phyloP scores from a whole-genome alignment of 2,329 filamentous ascomycete species.

The Diaporthe capsici region DNA sequence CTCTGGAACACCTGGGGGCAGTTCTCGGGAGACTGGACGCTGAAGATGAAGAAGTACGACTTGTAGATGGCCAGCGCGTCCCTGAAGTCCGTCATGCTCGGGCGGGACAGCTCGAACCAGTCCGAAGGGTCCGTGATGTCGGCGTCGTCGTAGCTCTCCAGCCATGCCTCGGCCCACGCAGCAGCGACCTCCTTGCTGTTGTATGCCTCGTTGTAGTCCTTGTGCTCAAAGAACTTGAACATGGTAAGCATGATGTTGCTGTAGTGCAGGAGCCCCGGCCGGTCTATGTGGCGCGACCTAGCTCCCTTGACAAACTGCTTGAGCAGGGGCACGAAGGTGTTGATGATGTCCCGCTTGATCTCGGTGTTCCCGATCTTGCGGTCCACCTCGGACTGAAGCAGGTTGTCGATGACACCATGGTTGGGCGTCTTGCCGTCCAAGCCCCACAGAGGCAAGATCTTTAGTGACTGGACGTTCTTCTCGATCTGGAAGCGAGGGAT shows the following conservation, averaged over 20 bases:
- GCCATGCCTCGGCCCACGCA: conserved; percentile 65
- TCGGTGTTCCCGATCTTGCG: conserved; percentile 58
- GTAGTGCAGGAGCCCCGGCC: conserved; percentile 59
- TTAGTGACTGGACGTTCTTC: conserved; percentile 67
- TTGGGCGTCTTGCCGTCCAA: conserved; percentile 66
- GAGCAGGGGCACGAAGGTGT: conserved; percentile 67
- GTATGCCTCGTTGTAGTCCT: conserved; percentile 65
- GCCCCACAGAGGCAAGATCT: conserved; percentile 68
- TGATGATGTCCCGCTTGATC: conserved; percentile 61
- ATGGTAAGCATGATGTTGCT: conserved; percentile 64
- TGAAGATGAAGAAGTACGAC: conserved; percentile 69
- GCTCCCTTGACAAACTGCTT: conserved; percentile 64
- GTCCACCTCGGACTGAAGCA: conserved; percentile 64
- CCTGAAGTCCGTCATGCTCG: conserved; percentile 53
- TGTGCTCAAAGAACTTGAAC: conserved; percentile 65
- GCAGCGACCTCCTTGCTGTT: conserved; percentile 60
- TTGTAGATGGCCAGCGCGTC: conserved; percentile 54
- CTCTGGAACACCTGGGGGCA: conserved; percentile 74
- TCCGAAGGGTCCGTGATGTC: conserved; percentile 51
- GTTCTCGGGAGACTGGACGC: conserved; percentile 68
- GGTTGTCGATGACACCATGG: conserved; percentile 68
- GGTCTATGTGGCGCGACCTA: conserved; percentile 59
- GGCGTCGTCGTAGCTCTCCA: conserved; percentile 59
- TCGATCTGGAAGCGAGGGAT: conserved; percentile 69
- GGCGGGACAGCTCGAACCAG: conserved; percentile 52